These are phyloP conservation scores for Magnolia changhungtana DNA, from an alignment of 164 flowering plant species.

Conservation along the genomic window DNA sequence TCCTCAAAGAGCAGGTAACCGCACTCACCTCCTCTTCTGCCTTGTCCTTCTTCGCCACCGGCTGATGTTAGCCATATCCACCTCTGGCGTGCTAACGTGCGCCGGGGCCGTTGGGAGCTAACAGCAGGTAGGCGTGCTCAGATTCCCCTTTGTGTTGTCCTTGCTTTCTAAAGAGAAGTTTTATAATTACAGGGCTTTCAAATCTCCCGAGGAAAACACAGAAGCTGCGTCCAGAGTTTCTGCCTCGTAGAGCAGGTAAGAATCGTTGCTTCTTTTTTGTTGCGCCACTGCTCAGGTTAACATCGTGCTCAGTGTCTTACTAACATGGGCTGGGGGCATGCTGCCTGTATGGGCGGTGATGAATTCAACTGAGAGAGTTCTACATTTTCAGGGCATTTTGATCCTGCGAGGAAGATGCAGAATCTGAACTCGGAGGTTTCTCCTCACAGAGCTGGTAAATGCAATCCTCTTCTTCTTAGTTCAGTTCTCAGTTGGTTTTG, in stretches of 20 bases:
- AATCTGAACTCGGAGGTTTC: slow-evolving; percentile 35
- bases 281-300: not conserved
- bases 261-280: not conserved
- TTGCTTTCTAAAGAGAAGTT: no score
- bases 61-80: no score
- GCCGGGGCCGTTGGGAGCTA: no score
- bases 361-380: not conserved
- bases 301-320: not conserved
- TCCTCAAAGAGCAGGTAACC: no score
- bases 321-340: not conserved
- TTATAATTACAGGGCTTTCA: not conserved
- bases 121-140: no score
- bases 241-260: slow-evolving; percentile 86
- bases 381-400: slow-evolving; percentile 1
- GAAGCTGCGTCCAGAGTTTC: slow-evolving; percentile 25
- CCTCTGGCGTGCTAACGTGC: no score
- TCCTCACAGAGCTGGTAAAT: slow-evolving; percentile 77
- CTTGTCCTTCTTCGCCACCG: no score
- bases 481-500: not conserved
- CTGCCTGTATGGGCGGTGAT: not conserved
- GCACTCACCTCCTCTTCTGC: no score
- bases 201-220: not conserved
- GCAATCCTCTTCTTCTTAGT: not conserved
- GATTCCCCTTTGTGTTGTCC: no score
- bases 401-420: not conserved